Evolutionary conservation across 352 stramenopile genomes (phyloP).

Genomic region (Elongisporangium undulatum): DNA sequence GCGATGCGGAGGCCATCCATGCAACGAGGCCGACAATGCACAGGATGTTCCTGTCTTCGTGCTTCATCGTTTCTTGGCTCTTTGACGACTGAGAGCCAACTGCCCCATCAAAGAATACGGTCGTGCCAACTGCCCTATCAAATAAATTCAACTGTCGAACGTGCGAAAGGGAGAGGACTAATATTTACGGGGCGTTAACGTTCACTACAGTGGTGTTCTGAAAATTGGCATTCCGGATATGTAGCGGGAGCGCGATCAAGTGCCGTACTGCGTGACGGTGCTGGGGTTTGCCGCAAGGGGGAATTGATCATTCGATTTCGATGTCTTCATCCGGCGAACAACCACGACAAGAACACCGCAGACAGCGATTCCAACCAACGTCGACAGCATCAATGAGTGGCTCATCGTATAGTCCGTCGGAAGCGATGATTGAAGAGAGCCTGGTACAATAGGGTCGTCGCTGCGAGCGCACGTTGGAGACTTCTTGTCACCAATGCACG

Average conservation of each 20-base stretch:
- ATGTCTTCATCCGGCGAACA: background rate
- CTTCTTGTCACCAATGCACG: constrained; percentile 32
- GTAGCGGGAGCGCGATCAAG: background rate
- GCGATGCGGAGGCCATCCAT: background rate
- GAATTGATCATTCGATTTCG: background rate
- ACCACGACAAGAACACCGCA: background rate
- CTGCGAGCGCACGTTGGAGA: constrained; percentile 36
- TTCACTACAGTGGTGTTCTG: too few species aligned
- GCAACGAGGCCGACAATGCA: background rate
- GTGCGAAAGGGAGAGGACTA: background rate
- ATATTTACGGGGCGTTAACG: background rate
- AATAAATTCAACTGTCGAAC: background rate
- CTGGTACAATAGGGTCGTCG: constrained; percentile 22
- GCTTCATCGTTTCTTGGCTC: background rate
- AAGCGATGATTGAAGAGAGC: background rate
- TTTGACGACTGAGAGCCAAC: background rate
- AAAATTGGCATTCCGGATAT: background rate
- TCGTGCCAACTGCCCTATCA: background rate
- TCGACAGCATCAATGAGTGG: background rate
- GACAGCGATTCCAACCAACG: background rate
- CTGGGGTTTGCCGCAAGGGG: background rate
- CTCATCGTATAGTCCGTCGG: background rate
- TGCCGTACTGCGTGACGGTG: background rate
- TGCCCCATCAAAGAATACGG: too few species aligned
- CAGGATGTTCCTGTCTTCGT: too few species aligned